phyloP scores from a whole-genome alignment of 768 basidiomycete genomes.

The Pisolithus microcarpus region DNA sequence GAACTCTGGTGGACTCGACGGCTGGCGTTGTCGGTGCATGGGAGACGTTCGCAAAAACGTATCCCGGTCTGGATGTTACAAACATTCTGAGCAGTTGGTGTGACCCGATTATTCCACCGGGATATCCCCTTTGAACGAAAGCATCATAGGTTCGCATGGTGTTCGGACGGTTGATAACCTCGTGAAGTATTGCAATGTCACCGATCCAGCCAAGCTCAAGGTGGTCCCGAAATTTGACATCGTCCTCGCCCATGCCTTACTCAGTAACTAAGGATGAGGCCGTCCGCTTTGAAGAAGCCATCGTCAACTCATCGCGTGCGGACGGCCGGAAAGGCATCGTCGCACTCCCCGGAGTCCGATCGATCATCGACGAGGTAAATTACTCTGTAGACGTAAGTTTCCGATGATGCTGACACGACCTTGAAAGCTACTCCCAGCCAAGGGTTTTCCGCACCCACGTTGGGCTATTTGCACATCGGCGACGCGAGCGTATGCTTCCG shows the following conservation, averaged over 20 bases:
- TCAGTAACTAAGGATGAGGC: slow-evolving; percentile 49
- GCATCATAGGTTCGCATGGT: slow-evolving; percentile 61
- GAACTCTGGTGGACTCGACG: slow-evolving; percentile 77
- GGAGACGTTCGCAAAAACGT: slow-evolving; percentile 65
- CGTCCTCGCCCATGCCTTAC: slow-evolving; percentile 1
- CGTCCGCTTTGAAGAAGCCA: slow-evolving; percentile 71
- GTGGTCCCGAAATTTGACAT: slow-evolving; percentile 29
- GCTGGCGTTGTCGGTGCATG: slow-evolving; percentile 79
- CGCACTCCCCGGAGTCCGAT: slow-evolving; percentile 61
- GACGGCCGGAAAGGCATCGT: slow-evolving; percentile 58
- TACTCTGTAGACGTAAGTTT: too few species aligned
- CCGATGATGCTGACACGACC: too few species aligned
- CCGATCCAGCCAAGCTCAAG: slow-evolving; percentile 61
- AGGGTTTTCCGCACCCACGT: too few species aligned
- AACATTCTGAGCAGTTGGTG: slow-evolving; percentile 40
- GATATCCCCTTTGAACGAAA: neutral
- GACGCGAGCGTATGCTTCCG: too few species aligned
- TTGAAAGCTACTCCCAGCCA: too few species aligned
- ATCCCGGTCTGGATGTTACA: slow-evolving; percentile 56
- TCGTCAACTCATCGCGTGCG: slow-evolving; percentile 51
- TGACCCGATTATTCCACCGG: slow-evolving; percentile 29
- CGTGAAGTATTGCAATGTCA: slow-evolving; percentile 59
- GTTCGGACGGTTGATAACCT: slow-evolving; percentile 82
- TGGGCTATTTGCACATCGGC: too few species aligned
- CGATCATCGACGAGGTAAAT: too few species aligned